phyloP scores from a whole-genome alignment of 495 filamentous ascomycete species.

The Halenospora varia region DNA sequence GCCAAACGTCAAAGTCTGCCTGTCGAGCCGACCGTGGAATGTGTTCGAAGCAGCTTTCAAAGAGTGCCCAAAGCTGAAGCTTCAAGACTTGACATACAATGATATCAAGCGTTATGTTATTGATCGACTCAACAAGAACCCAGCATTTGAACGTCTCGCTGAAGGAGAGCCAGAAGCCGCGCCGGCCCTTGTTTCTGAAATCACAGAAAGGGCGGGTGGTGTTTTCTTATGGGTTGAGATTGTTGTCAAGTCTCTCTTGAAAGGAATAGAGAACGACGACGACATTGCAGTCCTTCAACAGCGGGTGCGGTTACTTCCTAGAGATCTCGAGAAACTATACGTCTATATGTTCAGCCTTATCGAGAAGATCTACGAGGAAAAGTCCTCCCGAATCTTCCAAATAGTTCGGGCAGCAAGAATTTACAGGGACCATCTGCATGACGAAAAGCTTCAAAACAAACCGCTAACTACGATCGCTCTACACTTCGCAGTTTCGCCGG shows the following conservation, averaged over 20 bases:
- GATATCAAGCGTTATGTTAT: neutral
- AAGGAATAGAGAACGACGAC: neutral
- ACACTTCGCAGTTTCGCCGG: too few relatives aligned
- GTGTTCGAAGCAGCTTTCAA: neutral
- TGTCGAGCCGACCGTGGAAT: slow-evolving; percentile 3
- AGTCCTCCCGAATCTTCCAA: neutral
- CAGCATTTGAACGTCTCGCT: neutral
- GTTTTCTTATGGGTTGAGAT: slow-evolving; percentile 34
- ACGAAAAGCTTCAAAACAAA: too few relatives aligned
- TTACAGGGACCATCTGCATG: too few relatives aligned
- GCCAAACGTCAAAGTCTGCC: slow-evolving; percentile 29
- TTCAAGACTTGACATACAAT: neutral
- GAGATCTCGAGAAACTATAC: slow-evolving; percentile 1
- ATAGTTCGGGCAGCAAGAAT: neutral
- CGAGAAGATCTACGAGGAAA: neutral
- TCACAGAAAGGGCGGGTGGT: slow-evolving; percentile 26
- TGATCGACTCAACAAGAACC: neutral
- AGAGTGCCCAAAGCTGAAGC: neutral
- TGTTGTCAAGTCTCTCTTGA: slow-evolving; percentile 7
- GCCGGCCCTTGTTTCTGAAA: slow-evolving; percentile 9
- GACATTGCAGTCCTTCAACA: neutral
- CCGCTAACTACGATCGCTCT: too few relatives aligned
- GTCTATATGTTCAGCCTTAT: slow-evolving; percentile 4
- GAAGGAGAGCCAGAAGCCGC: neutral
- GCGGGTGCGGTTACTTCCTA: neutral